Percentiles rank a stretch among this genome's conserved stretches.
Evolutionary conservation across 2,329 filamentous ascomycete genomes (phyloP).

Genomic region (Elsinoe ampelina): DNA sequence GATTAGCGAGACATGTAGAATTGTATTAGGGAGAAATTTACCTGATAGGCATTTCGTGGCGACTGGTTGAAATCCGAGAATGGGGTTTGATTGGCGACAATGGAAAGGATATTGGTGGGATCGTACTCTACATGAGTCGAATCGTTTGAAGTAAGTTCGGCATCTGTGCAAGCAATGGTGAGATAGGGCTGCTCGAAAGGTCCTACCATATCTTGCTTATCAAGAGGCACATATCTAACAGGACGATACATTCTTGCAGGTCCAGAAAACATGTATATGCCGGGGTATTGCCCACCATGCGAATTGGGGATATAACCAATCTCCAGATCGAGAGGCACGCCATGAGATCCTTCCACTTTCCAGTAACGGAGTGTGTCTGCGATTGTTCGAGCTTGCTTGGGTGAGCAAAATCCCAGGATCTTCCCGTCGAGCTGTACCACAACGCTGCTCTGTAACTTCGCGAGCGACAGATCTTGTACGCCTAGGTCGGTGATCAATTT

Average conservation of each 20-base stretch:
- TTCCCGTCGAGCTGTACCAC: slow-evolving; percentile 84
- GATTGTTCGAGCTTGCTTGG: slow-evolving; percentile 70
- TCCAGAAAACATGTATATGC: slow-evolving; percentile 85
- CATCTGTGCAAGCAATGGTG: slow-evolving; percentile 87
- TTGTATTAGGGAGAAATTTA: not conserved
- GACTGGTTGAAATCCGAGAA: slow-evolving; percentile 99
- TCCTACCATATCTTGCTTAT: slow-evolving; percentile 79
- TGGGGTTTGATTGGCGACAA: slow-evolving; percentile 95
- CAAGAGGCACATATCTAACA: slow-evolving; percentile 81
- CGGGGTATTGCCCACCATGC: slow-evolving; percentile 87
- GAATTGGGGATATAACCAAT: slow-evolving; percentile 86
- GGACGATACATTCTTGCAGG: slow-evolving; percentile 81
- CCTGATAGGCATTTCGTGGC: slow-evolving; percentile 86
- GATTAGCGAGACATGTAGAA: not conserved
- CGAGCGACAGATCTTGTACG: slow-evolving; percentile 64
- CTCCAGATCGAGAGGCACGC: slow-evolving; percentile 74
- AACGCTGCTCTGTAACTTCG: slow-evolving; percentile 72
- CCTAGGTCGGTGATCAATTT: slow-evolving; percentile 70
- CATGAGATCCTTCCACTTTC: slow-evolving; percentile 83
- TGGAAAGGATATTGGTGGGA: slow-evolving; percentile 93
- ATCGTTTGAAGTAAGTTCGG: slow-evolving; percentile 77
- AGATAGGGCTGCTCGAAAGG: slow-evolving; percentile 96
- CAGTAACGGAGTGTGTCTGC: slow-evolving; percentile 83
- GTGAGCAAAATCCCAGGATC: slow-evolving; percentile 83
- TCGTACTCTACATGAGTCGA: slow-evolving; percentile 91